Evolutionary conservation across 2,329 filamentous ascomycete genomes (phyloP).

Genomic region (Trichophyton schoenleinii): DNA sequence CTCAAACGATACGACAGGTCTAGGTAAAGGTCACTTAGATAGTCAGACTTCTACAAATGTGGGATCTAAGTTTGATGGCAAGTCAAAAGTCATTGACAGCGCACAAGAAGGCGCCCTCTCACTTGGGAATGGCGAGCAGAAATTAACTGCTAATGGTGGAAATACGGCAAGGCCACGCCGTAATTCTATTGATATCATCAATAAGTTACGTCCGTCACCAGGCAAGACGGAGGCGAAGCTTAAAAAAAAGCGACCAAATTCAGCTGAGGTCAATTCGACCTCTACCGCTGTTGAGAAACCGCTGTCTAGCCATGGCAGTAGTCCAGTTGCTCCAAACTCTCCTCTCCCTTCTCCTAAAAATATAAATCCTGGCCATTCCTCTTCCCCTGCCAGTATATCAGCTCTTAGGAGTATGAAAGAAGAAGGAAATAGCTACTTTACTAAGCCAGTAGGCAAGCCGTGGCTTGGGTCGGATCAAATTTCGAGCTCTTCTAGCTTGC

Average conservation of each 20-base stretch:
- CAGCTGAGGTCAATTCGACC: not conserved
- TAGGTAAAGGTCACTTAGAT: not conserved
- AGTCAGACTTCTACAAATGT: not conserved
- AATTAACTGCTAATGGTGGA: not conserved
- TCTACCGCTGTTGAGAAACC: not conserved
- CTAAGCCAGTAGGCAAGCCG: not conserved
- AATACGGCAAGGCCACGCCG: not conserved
- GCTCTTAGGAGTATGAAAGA: not conserved
- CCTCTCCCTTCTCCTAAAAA: not conserved
- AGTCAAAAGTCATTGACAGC: not conserved
- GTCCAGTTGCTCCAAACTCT: not conserved
- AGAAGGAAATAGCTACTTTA: not conserved
- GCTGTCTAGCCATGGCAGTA: not conserved
- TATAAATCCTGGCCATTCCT: not conserved
- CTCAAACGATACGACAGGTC: too few species aligned
- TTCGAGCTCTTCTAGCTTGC: slow-evolving; percentile 4
- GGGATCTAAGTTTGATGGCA: not conserved
- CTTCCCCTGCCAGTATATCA: not conserved
- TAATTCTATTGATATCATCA: slow-evolving; percentile 9
- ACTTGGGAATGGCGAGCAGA: not conserved
- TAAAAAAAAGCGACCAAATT: not conserved
- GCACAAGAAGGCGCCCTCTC: not conserved
- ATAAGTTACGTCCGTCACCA: slow-evolving; percentile 5
- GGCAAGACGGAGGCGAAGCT: slow-evolving; percentile 1
- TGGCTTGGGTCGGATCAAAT: slow-evolving; percentile 2